Conservation (phyloP, 352 stramenopile species). For the Peronospora belbahrii region DNA sequence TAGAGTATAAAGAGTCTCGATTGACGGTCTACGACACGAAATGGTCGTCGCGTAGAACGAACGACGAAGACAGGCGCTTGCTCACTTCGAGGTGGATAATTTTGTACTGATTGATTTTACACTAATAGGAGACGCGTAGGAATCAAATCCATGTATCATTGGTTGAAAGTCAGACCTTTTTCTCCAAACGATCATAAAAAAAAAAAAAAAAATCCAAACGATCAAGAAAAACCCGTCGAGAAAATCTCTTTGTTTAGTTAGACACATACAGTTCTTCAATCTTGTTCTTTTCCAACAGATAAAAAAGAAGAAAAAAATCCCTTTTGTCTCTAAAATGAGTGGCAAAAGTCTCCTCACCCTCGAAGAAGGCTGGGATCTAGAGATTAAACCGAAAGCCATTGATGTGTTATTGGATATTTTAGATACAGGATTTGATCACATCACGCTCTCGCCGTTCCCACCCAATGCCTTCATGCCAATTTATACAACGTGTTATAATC, state of each 20-base stretch:
- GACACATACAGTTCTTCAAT: too few species aligned
- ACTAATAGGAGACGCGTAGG: constrained; percentile 1
- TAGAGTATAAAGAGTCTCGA: background rate
- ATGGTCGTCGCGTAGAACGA: background rate
- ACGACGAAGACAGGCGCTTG: background rate
- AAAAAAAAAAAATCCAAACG: too few species aligned
- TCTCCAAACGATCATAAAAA: too few species aligned
- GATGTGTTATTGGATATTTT: constrained; percentile 83
- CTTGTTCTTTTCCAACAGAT: too few species aligned
- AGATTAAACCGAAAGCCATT: constrained; percentile 87
- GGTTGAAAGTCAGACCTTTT: too few species aligned
- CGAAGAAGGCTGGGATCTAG: constrained; percentile 79
- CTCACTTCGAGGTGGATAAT: constrained; percentile 1
- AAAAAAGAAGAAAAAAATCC: too few species aligned
- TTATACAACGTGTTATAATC: constrained; percentile 96
- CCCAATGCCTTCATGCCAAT: constrained; percentile 85
- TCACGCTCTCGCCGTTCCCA: constrained; percentile 73
- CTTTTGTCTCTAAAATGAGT: too few species aligned
- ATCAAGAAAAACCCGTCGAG: too few species aligned
- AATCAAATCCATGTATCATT: background rate
- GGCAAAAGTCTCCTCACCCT: constrained; percentile 77
- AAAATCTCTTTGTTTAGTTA: too few species aligned
- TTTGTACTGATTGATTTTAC: constrained; percentile 4
- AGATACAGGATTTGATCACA: constrained; percentile 81
- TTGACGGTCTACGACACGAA: too few species aligned